These are phyloP conservation scores for Zoysia matrella DNA, from an alignment of 202 grass and related monocot species.

Conservation along the genomic window DNA sequence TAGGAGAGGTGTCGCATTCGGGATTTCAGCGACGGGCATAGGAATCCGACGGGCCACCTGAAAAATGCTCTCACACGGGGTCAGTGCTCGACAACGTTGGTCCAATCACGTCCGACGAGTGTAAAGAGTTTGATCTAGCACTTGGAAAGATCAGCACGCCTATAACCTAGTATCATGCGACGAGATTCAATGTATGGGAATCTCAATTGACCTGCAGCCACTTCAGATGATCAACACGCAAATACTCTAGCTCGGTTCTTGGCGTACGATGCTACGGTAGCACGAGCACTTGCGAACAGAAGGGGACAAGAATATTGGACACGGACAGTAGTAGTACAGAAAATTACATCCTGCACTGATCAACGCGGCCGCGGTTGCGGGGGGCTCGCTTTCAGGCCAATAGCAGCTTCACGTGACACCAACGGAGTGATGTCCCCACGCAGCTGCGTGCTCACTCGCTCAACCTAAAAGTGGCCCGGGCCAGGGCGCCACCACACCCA, in stretches of 20 bases:
- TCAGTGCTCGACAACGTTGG: not conserved
- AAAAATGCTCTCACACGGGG: not conserved
- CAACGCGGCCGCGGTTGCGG: too few relatives aligned
- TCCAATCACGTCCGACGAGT: not conserved
- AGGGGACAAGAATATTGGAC: not conserved
- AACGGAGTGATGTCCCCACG: too few relatives aligned
- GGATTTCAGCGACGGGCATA: not conserved
- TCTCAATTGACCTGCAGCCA: too few relatives aligned
- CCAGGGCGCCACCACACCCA: not conserved
- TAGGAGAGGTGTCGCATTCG: not conserved
- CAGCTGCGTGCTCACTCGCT: not conserved
- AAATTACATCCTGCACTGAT: too few relatives aligned
- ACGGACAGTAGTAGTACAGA: not conserved
- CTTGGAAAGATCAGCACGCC: too few relatives aligned
- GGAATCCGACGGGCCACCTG: constrained; percentile 1
- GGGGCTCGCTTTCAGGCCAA: too few relatives aligned
- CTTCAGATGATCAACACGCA: not conserved
- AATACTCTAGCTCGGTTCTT: not conserved
- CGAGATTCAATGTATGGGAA: too few relatives aligned
- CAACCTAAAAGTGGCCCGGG: constrained; percentile 12
- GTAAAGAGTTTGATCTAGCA: not conserved
- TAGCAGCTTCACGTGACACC: too few relatives aligned
- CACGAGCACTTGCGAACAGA: not conserved
- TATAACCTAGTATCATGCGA: too few relatives aligned
- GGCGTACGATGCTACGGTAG: not conserved